Base-by-base conservation (phyloP, 2,329 filamentous ascomycete species). In the Neonectria sp. region DNA sequence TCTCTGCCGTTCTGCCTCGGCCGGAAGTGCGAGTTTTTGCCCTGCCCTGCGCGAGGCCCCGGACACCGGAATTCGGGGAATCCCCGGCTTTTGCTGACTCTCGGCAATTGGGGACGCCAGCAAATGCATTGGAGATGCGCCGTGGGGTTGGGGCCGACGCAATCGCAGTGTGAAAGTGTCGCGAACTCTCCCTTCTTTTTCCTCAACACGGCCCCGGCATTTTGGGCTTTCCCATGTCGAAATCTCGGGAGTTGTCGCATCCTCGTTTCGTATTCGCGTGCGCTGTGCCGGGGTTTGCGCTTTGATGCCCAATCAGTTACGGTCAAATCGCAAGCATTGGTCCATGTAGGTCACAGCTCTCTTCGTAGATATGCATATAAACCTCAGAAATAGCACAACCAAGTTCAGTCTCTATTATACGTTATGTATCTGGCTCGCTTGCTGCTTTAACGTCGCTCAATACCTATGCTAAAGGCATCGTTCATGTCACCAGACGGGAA, bases 11-110 rank as follows among this genome's bases (percentile, higher is more conserved):
- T 11, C 13, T 9, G 5, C 52, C 48, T 71, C 70, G 68, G 65
- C 46, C 68, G 63, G 66, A 67, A 65, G 55, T 71, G 68, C 64
- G 46, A 70, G 40, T 27, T 45, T 6, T 12, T 6, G 11, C 21
- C 24, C 33, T 11, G 21, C 21, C 21, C 21, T 21, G 21, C 21
- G 21, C 21, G 21, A 21, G 21, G 21, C 58, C 27, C 52, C 21
- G 17, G 21, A 21, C 58, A 29, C 48, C 55, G 58, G 53, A 52
- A 56, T 51, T 59, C 61, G 58, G 61, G 31, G 40, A 31, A 52
- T 40, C 40, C 35, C 55, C 55, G 66, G 53, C 52, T 51, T 37
- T 53, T 51, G 52, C 12, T 37, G 24, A 11, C n/a, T 17, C 33
- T 25, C 46, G 37, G 52, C 55, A 59, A n/a, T 43, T 33, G 40